Evolutionary conservation across 345 rosid genomes (phyloP).

Genomic region (Arabis alpina): DNA sequence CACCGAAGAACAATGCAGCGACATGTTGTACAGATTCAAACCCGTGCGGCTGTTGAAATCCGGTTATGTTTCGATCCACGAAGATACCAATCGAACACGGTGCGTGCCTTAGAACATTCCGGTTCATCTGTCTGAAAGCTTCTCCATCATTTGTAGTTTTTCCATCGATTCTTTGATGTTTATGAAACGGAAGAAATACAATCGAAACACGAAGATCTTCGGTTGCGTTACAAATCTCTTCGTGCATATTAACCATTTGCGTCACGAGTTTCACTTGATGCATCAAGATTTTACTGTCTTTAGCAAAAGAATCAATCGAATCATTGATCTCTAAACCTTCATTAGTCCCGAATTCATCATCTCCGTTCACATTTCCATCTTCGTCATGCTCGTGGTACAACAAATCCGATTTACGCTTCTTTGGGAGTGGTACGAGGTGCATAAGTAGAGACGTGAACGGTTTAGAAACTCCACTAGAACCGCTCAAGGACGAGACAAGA

Average conservation of each 20-base stretch:
- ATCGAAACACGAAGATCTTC: conserved; percentile 76
- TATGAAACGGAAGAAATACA: conserved; percentile 80
- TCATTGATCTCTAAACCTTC: conserved; percentile 78
- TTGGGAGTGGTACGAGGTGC: conserved; percentile 85
- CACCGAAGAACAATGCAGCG: conserved; percentile 82
- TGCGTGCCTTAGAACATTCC: conserved; percentile 74
- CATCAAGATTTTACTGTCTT: conserved; percentile 57
- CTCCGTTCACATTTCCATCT: conserved; percentile 57
- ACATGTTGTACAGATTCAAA: conserved; percentile 59
- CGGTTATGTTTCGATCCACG: conserved; percentile 71
- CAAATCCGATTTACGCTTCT: conserved; percentile 50
- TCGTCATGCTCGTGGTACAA: conserved; percentile 80
- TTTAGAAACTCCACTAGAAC: conserved; percentile 43
- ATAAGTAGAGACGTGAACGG: conserved; percentile 63
- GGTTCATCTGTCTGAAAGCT: conserved; percentile 63
- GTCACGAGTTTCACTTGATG: conserved; percentile 71
- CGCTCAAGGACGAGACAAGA: conserved; percentile 55
- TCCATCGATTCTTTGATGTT: conserved; percentile 86
- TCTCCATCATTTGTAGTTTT: conserved; percentile 69
- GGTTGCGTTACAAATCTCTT: conserved; percentile 70
- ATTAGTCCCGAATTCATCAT: conserved; percentile 83
- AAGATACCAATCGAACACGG: conserved; percentile 82
- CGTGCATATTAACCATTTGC: conserved; percentile 54
- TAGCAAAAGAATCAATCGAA: conserved; percentile 61
- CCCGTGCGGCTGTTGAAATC: conserved; percentile 68